Base-by-base conservation (phyloP, 2,329 filamentous ascomycete species). In the Phoma sp. region DNA sequence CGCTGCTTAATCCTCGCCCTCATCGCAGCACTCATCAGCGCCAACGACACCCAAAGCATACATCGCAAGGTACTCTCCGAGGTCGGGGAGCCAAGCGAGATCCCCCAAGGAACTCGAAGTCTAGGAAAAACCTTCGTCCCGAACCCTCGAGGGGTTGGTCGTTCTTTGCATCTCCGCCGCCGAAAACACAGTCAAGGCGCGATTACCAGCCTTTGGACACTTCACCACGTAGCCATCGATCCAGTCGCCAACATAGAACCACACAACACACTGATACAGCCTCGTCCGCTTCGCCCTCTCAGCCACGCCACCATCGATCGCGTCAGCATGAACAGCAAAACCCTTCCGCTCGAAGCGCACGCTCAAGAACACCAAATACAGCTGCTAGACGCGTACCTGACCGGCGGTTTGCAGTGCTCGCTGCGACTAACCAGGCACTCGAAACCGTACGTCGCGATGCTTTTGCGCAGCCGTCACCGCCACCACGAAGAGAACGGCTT, bases 51-150 rank as follows among this genome's bases (percentile, higher is more conserved):
- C 65, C 66, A 42, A 73, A 68, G 45, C 68, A 63, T 39, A 68
- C 65, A 10, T 74, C 71, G 39, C 71, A 73, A 53, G 62, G 62
- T 18, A 74, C 72, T 17, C 53, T 75, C 26, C 64, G 68, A 42
- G 72, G 72, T 38, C 69, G 68, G 42, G 72, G 72, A 43, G 69
- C 69, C 30, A 74, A 74, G 61, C 70, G 72, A 21, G 71, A 73
- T 30, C 69, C 71, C 52, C 68, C 69, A n/a, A 56, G 51, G 17
- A 55, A 67, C 37, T 66, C 66, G 1, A 74, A 68, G 40, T 70
- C 71, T 0, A 74, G 68, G 52, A 73, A 66, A 28, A 63, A 59
- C 10, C 30, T 65, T 12, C 63, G 59, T 20, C 53, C 62, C 20
- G 64, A 71, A 40, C 62, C 59, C 34, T 65, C 68, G 15, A 59